phyloP scores from a whole-genome alignment of 2,329 filamentous ascomycete species.

The Aspergillus alliaceus region DNA sequence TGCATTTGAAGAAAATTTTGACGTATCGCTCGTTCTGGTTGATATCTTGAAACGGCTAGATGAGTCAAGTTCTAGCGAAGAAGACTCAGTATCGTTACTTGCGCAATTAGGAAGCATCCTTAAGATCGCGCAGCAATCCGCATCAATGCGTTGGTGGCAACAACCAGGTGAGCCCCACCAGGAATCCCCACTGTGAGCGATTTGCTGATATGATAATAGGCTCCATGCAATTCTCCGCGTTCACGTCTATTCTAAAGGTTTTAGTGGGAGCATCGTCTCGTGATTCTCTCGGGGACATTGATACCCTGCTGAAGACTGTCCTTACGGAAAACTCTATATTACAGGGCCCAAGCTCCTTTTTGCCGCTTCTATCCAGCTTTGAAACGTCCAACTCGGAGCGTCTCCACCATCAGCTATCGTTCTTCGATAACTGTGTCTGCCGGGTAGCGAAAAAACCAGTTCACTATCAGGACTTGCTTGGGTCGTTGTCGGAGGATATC shows the following conservation, averaged over 20 bases:
- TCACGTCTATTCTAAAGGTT: constrained; percentile 43
- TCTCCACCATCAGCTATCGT: constrained; percentile 58
- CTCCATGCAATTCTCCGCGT: constrained; percentile 43
- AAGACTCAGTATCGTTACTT: constrained; percentile 58
- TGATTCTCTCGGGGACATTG: constrained; percentile 34
- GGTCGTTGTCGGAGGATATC: constrained; percentile 39
- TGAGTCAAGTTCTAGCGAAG: constrained; percentile 41
- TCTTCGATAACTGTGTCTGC: constrained; percentile 79
- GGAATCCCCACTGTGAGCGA: background rate
- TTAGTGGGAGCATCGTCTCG: constrained; percentile 31
- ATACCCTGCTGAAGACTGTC: constrained; percentile 34
- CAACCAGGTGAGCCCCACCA: constrained; percentile 54
- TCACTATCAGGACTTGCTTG: constrained; percentile 67
- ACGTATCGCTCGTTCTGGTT: constrained; percentile 76
- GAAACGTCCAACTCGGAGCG: constrained; percentile 30
- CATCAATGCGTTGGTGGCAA: constrained; percentile 87
- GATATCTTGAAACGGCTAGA: constrained; percentile 65
- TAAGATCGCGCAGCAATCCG: constrained; percentile 74
- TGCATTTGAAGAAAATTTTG: constrained; percentile 81
- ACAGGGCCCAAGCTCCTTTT: constrained; percentile 35
- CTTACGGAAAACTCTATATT: constrained; percentile 40
- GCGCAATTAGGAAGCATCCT: constrained; percentile 81
- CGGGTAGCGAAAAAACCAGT: constrained; percentile 75
- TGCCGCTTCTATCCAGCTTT: constrained; percentile 40
- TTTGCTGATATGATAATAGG: constrained; percentile 18